Evolutionary conservation across 2,329 filamentous ascomycete species (phyloP).

Genomic region (Trichoderma gracile): DNA sequence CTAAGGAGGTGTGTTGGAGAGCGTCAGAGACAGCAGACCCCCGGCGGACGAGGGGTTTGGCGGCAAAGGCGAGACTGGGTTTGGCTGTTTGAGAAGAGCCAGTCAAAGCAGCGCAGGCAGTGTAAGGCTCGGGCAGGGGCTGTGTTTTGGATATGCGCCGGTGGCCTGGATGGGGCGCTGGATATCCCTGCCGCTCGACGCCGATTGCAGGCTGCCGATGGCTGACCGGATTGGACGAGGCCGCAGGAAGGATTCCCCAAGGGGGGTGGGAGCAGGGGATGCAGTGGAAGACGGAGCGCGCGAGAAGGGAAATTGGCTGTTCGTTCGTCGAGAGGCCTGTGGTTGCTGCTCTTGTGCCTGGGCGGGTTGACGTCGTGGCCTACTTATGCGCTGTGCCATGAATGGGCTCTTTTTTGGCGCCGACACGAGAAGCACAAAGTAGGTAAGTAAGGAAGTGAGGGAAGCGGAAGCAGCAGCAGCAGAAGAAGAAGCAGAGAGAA

Average conservation of each 20-base stretch:
- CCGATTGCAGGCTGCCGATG: constrained; percentile 20
- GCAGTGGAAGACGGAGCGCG: constrained; percentile 24
- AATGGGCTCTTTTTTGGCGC: constrained; percentile 14
- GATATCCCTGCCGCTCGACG: constrained; percentile 26
- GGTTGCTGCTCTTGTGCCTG: background rate
- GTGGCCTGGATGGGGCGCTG: constrained; percentile 30
- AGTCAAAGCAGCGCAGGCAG: constrained; percentile 23
- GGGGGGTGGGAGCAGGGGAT: constrained; percentile 24
- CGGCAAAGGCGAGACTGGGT: constrained; percentile 30
- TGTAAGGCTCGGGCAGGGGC: constrained; percentile 26
- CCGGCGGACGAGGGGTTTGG: constrained; percentile 28
- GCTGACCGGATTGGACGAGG: constrained; percentile 22
- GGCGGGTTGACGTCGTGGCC: constrained; percentile 4
- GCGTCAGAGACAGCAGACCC: constrained; percentile 19
- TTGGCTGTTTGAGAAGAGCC: constrained; percentile 26
- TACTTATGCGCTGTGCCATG: constrained; percentile 13
- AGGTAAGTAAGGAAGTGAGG: too few species aligned
- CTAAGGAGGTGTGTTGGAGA: constrained; percentile 25
- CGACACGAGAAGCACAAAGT: constrained; percentile 1
- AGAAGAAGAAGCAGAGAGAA: too few species aligned
- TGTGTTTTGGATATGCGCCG: constrained; percentile 33
- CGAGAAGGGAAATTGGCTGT: constrained; percentile 20
- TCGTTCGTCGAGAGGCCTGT: background rate
- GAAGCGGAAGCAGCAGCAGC: too few species aligned
- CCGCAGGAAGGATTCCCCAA: constrained; percentile 21